Evolutionary conservation across 495 filamentous ascomycete genomes (phyloP).

Genomic region (Neurospora sp.): DNA sequence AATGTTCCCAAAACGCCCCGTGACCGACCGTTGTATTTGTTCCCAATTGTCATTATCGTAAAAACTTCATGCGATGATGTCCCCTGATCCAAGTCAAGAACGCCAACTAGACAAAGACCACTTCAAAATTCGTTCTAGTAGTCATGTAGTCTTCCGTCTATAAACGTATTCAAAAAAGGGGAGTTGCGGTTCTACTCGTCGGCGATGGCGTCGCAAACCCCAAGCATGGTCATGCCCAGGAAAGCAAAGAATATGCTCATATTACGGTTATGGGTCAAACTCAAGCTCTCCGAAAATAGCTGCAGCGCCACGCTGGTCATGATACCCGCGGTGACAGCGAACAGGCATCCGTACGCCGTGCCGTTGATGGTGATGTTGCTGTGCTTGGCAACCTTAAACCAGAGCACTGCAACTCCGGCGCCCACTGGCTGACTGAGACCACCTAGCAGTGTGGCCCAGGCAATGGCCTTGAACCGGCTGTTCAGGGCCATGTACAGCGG

Average conservation of each 20-base stretch:
- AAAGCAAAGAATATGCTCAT: constrained; percentile 81
- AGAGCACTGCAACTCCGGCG: constrained; percentile 71
- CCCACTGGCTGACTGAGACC: constrained; percentile 81
- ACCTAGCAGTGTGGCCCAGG: constrained; percentile 74
- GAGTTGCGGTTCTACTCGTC: neutral
- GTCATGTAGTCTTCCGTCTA: neutral
- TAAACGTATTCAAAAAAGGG: neutral
- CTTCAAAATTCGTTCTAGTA: neutral
- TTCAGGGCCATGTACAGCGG: constrained; percentile 82
- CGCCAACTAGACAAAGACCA: neutral
- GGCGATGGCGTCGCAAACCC: constrained; percentile 68
- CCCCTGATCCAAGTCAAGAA: neutral
- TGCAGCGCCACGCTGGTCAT: constrained; percentile 90
- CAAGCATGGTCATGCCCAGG: constrained; percentile 81
- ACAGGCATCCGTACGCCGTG: constrained; percentile 78
- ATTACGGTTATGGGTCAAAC: constrained; percentile 65
- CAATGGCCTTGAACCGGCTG: constrained; percentile 66
- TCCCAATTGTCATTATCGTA: neutral
- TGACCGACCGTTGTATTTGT: neutral
- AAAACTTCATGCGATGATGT: neutral
- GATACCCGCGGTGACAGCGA: constrained; percentile 82
- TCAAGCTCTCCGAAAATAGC: constrained; percentile 77
- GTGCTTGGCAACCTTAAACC: constrained; percentile 56
- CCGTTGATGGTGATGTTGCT: constrained; percentile 46
- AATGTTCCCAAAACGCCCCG: neutral